Conservation (phyloP, 106 monocot species). For the Dendrobium officinale region DNA sequence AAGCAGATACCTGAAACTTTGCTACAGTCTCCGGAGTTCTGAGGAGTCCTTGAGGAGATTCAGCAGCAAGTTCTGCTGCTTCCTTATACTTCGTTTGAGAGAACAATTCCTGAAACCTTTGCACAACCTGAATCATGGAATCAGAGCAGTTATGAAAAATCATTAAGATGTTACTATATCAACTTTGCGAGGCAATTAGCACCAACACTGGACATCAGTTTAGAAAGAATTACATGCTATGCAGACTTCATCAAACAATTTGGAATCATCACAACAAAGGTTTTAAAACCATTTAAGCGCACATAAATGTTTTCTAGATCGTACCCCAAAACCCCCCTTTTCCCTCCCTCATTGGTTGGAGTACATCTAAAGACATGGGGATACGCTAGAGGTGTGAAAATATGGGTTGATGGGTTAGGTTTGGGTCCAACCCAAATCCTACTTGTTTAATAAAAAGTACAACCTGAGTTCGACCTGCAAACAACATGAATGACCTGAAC, state of each 20-base stretch:
- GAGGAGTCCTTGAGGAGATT: conserved; percentile 91
- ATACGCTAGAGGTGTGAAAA: no score
- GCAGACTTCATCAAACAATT: neutral
- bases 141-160: neutral
- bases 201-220: neutral
- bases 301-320: neutral
- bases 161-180: neutral
- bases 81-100: conserved; percentile 98
- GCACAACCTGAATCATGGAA: conserved; percentile 67
- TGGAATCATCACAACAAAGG: neutral
- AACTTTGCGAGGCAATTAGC: neutral
- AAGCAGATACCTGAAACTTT: conserved; percentile 82
- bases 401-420: no score
- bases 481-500: no score
- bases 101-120: conserved; percentile 92
- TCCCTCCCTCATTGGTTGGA: no score
- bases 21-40: conserved; percentile 93
- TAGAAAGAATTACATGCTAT: neutral
- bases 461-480: no score
- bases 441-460: no score
- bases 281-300: neutral
- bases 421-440: no score
- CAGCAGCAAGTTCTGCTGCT: conserved; percentile 98
- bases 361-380: no score
- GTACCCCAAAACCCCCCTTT: no score